Evolutionary conservation across 169 alveolate species (phyloP), one percentile per base, ranked within the genome.

Genomic region (Eimeria tenella): DNA sequence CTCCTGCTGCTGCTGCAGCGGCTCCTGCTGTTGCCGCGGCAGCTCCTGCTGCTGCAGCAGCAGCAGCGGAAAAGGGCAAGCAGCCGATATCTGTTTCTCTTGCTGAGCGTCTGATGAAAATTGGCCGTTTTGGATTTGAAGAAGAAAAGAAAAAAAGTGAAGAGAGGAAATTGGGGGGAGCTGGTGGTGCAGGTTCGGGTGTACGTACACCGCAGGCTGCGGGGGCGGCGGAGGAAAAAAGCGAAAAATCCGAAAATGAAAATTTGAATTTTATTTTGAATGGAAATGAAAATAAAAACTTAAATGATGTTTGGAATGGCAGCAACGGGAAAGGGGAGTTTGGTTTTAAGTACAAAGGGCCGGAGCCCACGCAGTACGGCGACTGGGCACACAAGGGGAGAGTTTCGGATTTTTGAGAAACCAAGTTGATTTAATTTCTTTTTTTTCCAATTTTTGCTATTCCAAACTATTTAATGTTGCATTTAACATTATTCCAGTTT

Each of bases 321-420:
- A 49, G 4, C 9, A 77, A 77, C 19, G 87, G 87, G 4, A n/a
- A 8, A 63, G 97, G 95, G 74, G 98, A 97, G 60, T 97, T 62
- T 62, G 98, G 98, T 5, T 95, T 94, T 65, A 95, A 95, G 68
- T 87, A 90, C 31, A 81, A 94, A 75, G 98, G 98, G 6, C 96
- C 96, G 15, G 98, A 97, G 56, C 98, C 98, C 0, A 97, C 98
- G 53, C 63, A 93, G 65, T 95, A 73, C 75, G 97, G 97, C 49
- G 98, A 97, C 65, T 97, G 98, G 98, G 96, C 96, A 74, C 94
- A 94, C 62, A 96, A 96, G 58, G 98, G 98, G 5, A 70, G 98
- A 70, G 97, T 96, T 23, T 49, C 97, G 7, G 97, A 96, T 70
- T 96, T 96, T 65, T 96, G 82, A 79, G 8, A 10, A 6, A 58